These are phyloP conservation scores for Echites panduratus DNA, from an alignment of 257 asterid genomes.

Conservation along the genomic window DNA sequence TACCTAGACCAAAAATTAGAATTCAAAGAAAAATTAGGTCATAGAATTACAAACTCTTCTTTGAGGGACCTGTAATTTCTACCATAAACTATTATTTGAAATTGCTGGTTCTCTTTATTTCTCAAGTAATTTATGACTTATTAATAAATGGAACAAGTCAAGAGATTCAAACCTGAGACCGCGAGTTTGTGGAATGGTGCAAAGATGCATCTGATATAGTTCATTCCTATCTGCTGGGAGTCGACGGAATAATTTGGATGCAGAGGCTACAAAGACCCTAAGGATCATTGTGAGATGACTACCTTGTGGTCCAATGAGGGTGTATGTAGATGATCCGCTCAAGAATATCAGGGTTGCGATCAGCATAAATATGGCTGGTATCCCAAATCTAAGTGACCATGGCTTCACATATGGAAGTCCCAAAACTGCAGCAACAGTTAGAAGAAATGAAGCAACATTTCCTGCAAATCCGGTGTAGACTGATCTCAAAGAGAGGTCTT, in stretches of 20 bases:
- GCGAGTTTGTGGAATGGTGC: conserved; percentile 14
- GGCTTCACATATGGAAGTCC: conserved; percentile 26
- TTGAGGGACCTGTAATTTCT: too few relatives aligned
- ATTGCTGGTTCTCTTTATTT: not conserved
- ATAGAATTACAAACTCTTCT: not conserved
- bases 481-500: not conserved
- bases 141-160: not conserved
- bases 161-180: conserved; percentile 18
- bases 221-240: conserved; percentile 8
- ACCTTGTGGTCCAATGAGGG: conserved; percentile 17
- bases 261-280: conserved; percentile 22
- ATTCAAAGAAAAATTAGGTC: not conserved
- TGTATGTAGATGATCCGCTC: conserved; percentile 12
- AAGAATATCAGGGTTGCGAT: conserved; percentile 19
- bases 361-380: conserved; percentile 21
- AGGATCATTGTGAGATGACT: conserved; percentile 18
- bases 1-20: not conserved
- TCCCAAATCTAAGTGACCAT: conserved; percentile 29
- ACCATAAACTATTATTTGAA: not conserved
- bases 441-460: conserved; percentile 1
- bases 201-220: conserved; percentile 16
- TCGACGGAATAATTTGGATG: conserved; percentile 16
- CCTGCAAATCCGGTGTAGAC: conserved; percentile 1
- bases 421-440: conserved; percentile 14
- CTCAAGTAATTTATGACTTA: not conserved